Conservation (phyloP, 495 filamentous ascomycete genomes). For the Penicillium chermesinum region DNA sequence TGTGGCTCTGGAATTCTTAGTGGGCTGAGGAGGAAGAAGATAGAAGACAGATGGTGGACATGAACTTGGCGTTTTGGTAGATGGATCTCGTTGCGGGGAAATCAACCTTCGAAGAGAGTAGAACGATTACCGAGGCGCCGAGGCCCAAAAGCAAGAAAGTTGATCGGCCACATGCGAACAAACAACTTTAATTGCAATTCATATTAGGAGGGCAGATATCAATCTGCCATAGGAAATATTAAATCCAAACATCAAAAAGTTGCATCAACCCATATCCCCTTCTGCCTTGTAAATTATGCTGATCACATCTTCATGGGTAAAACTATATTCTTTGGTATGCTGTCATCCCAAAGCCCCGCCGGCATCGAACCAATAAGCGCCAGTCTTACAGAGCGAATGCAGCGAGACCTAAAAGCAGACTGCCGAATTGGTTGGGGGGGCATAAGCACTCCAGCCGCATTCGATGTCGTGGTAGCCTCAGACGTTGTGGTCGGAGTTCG, state of each 20-base stretch:
- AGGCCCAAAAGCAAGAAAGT: no score
- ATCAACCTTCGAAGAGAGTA: no score
- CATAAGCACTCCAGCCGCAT: constrained; percentile 17
- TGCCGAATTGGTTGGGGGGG: constrained; percentile 28
- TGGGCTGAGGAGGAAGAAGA: no score
- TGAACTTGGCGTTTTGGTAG: no score
- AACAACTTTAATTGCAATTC: no score
- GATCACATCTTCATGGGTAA: neutral
- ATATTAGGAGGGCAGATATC: neutral
- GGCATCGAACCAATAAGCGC: neutral
- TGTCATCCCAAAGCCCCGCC: neutral
- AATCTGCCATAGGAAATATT: neutral
- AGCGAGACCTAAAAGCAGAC: constrained; percentile 21
- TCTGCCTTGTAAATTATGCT: constrained; percentile 2
- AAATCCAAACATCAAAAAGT: neutral
- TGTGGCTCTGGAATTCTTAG: no score
- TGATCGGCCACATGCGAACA: no score
- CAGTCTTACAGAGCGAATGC: constrained; percentile 16
- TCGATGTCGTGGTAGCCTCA: constrained; percentile 14
- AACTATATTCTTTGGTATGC: neutral
- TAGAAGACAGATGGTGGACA: no score
- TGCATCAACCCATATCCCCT: neutral
- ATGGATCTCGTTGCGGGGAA: no score
- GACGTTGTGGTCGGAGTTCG: constrained; percentile 15
- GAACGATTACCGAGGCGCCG: no score